Evolutionary conservation across 148 eudicot species (phyloP).

Genomic region (Vaccinium darrowii): DNA sequence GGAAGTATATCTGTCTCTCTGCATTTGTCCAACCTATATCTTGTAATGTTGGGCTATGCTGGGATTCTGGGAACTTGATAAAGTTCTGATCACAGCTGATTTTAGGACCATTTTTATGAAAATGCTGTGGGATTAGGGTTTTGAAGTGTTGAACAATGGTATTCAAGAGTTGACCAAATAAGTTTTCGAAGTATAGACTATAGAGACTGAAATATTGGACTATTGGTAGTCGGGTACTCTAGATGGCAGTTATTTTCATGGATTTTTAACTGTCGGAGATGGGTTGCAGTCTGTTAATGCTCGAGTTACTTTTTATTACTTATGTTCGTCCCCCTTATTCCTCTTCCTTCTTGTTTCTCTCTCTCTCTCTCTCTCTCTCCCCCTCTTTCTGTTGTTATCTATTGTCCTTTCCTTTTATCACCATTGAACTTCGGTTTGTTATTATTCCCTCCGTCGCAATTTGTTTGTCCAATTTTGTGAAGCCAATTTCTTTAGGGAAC

Average conservation of each 20-base stretch:
- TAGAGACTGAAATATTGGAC: not conserved
- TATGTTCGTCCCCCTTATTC: not conserved
- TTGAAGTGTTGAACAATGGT: not conserved
- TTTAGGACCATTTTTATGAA: not conserved
- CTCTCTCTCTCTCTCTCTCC: not conserved
- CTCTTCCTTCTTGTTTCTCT: not conserved
- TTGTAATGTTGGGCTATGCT: not conserved
- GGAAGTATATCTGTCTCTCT: not conserved
- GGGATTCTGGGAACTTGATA: not conserved
- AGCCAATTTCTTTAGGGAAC: no score
- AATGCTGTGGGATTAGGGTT: not conserved
- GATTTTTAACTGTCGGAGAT: not conserved
- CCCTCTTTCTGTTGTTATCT: not conserved
- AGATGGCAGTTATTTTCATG: not conserved
- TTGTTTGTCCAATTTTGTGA: no score
- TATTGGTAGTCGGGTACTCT: not conserved
- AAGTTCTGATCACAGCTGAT: constrained; percentile 1
- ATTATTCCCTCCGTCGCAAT: no score
- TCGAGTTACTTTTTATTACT: not conserved
- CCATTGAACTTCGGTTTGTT: not conserved
- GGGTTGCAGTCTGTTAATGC: not conserved
- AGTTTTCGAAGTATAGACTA: not conserved
- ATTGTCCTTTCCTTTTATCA: not conserved
- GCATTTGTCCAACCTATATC: not conserved
- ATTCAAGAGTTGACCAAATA: not conserved